Evolutionary conservation across 2,329 filamentous ascomycete species (phyloP).

Genomic region (Huntiella abstrusa): DNA sequence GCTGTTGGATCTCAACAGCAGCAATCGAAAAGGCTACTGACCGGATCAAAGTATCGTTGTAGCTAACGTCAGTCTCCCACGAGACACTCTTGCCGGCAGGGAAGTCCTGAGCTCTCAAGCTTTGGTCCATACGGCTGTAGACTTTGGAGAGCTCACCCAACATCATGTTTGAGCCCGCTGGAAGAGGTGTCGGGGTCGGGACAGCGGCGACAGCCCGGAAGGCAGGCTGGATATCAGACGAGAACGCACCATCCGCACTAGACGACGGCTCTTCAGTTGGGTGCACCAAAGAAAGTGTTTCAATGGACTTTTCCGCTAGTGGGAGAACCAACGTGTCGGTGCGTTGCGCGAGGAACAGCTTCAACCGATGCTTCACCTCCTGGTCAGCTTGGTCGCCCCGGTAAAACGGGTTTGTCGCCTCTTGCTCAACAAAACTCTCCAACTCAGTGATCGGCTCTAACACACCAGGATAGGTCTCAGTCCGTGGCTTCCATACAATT

Average conservation of each 20-base stretch:
- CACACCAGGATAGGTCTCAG: conserved; percentile 6
- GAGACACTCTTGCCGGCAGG: conserved; percentile 20
- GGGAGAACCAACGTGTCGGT: background rate
- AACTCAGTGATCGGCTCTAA: conserved; percentile 4
- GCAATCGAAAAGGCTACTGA: conserved; percentile 71
- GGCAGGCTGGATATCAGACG: background rate
- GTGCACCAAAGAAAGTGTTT: background rate
- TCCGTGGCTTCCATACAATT: conserved; percentile 68
- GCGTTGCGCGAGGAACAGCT: background rate
- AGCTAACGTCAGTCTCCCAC: conserved; percentile 9
- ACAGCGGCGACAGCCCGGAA: background rate
- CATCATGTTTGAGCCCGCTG: conserved; percentile 13
- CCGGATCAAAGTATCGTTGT: conserved; percentile 41
- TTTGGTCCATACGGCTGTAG: conserved; percentile 41
- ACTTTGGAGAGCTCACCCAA: conserved; percentile 38
- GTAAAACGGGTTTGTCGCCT: conserved; percentile 22
- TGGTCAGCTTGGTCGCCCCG: background rate
- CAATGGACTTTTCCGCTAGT: background rate
- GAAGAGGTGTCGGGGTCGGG: too few species aligned
- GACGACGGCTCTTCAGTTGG: background rate
- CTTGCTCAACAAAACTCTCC: conserved; percentile 45
- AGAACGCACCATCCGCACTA: background rate
- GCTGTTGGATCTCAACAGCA: conserved; percentile 77
- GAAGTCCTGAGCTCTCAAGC: conserved; percentile 36
- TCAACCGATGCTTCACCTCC: background rate